Conservation (phyloP, 352 stramenopile species). For the Phytopythium ostracodes region DNA sequence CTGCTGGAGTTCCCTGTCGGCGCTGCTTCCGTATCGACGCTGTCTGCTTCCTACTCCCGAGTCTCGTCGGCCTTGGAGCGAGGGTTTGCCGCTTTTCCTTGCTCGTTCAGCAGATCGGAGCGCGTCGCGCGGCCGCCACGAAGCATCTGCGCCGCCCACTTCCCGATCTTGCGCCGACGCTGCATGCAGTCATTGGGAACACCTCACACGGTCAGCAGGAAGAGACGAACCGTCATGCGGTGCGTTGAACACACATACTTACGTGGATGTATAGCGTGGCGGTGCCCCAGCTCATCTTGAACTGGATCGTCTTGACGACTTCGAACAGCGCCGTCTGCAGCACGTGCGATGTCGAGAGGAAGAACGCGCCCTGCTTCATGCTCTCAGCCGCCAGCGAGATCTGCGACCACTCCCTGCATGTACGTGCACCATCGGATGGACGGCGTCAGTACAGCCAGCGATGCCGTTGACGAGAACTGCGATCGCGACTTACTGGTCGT, state of each 20-base stretch:
- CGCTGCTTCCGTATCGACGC: too few relatives aligned
- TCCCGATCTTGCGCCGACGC: conserved; percentile 76
- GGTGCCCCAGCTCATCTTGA: conserved; percentile 81
- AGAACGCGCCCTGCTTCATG: conserved; percentile 82
- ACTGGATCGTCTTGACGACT: conserved; percentile 68
- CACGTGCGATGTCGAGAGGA: conserved; percentile 80
- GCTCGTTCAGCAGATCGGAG: conserved; percentile 48
- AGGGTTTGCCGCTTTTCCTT: conserved; percentile 8
- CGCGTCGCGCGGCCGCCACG: conserved; percentile 67
- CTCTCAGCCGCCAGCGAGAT: conserved; percentile 79
- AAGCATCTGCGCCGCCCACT: conserved; percentile 83
- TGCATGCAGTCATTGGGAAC: conserved; percentile 14
- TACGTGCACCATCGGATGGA: background rate
- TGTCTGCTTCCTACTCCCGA: background rate
- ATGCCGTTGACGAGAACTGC: background rate
- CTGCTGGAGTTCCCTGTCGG: too few relatives aligned
- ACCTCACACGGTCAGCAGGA: conserved; percentile 1
- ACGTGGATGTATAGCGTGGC: conserved; percentile 85
- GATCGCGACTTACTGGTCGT: conserved; percentile 53
- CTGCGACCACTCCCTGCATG: conserved; percentile 61
- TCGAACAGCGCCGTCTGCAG: conserved; percentile 77
- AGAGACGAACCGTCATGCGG: background rate
- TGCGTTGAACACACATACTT: conserved; percentile 17
- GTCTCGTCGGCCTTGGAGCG: conserved; percentile 1
- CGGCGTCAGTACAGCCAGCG: background rate